phyloP scores from a whole-genome alignment of 768 basidiomycete genomes.

The Dioszegia aurantiaca region DNA sequence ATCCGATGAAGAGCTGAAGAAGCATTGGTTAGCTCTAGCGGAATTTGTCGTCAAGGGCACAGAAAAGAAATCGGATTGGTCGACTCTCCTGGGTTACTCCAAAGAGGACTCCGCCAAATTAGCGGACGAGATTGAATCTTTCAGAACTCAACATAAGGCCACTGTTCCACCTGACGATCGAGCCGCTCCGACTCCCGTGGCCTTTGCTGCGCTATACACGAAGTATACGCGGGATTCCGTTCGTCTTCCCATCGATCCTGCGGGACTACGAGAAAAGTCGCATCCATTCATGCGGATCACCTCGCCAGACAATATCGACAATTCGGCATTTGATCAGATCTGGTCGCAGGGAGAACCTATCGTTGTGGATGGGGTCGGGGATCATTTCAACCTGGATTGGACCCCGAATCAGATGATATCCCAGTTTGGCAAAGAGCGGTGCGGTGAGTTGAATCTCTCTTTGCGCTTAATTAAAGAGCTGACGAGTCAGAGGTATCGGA shows the following conservation, averaged over 20 bases:
- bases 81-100: neutral
- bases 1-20: slow-evolving; percentile 61
- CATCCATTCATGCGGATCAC: slow-evolving; percentile 57
- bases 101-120: slow-evolving; percentile 3
- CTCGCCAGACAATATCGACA: slow-evolving; percentile 57
- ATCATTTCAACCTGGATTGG: slow-evolving; percentile 60
- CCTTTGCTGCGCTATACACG: slow-evolving; percentile 18
- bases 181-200: slow-evolving; percentile 6
- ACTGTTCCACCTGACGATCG: neutral
- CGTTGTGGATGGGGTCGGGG: slow-evolving; percentile 66
- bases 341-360: slow-evolving; percentile 77
- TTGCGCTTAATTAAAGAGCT: neutral
- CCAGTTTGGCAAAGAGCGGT: slow-evolving; percentile 49
- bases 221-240: slow-evolving; percentile 22
- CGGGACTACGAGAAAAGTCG: slow-evolving; percentile 54
- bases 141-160: neutral
- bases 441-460: slow-evolving; percentile 31
- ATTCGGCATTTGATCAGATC: slow-evolving; percentile 62
- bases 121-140: slow-evolving; percentile 1
- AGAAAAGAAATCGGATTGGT: slow-evolving; percentile 3
- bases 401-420: slow-evolving; percentile 75
- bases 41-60: slow-evolving; percentile 53
- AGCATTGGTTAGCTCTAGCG: slow-evolving; percentile 70
- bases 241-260: slow-evolving; percentile 35
- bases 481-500: slow-evolving; percentile 67